These are phyloP conservation scores for Imleria badia DNA, from an alignment of 768 basidiomycete genomes.

Conservation along the genomic window DNA sequence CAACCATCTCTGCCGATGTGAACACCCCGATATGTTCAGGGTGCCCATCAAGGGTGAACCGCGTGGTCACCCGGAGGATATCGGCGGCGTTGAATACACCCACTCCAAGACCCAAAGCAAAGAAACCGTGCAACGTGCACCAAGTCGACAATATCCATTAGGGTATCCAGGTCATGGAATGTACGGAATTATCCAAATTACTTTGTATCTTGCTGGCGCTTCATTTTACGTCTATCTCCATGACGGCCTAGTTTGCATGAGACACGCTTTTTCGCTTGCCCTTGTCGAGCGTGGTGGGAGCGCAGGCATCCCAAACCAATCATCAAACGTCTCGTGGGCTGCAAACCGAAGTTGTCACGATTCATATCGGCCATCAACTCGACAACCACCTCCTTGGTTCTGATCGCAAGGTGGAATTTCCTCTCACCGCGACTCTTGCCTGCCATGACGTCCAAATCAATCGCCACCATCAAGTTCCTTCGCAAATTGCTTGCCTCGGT, in stretches of 20 bases:
- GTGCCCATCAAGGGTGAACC: background rate
- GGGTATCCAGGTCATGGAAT: constrained; percentile 10
- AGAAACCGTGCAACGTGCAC: too few species aligned
- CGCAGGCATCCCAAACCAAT: too few species aligned
- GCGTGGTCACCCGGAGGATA: background rate
- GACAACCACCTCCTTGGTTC: constrained; percentile 67
- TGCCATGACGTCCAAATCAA: constrained; percentile 54
- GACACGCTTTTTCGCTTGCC: too few species aligned
- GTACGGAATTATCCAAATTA: constrained; percentile 4
- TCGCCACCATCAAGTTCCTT: constrained; percentile 80
- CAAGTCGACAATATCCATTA: constrained; percentile 1
- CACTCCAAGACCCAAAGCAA: background rate
- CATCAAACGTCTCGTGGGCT: constrained; percentile 3
- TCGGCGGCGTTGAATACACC: background rate
- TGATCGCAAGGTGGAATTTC: constrained; percentile 47
- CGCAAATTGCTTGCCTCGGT: constrained; percentile 53
- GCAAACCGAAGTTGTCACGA: background rate
- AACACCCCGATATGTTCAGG: background rate
- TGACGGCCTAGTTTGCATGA: too few species aligned
- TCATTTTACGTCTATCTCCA: too few species aligned
- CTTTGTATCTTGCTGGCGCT: too few species aligned
- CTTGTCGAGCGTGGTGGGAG: too few species aligned
- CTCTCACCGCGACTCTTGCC: too few species aligned
- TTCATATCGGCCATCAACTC: constrained; percentile 5
- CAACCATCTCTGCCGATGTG: background rate